Evolutionary conservation across 2,329 filamentous ascomycete genomes (phyloP).

Genomic region (Lizonia empirigonia): DNA sequence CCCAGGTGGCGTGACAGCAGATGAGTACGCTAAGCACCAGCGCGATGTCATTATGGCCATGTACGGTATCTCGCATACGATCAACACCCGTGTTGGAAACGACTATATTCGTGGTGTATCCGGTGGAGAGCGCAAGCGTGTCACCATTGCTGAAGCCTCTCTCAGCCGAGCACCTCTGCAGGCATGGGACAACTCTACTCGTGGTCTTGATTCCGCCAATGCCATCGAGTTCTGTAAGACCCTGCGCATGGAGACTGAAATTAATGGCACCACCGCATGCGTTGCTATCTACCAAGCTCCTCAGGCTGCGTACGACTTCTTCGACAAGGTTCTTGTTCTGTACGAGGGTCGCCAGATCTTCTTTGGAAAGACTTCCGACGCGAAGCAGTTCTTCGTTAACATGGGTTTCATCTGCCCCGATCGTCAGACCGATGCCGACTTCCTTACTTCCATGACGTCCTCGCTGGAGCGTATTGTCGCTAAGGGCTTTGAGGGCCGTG

Average conservation of each 20-base stretch:
- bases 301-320: constrained; percentile 70
- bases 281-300: constrained; percentile 78
- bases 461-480: constrained; percentile 54
- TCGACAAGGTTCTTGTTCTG: constrained; percentile 72
- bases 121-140: constrained; percentile 79
- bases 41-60: constrained; percentile 70
- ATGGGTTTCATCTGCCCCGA: constrained; percentile 75
- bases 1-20: constrained; percentile 62
- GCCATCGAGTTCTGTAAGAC: constrained; percentile 77
- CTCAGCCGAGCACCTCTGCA: constrained; percentile 67
- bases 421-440: constrained; percentile 75
- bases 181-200: constrained; percentile 80
- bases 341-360: constrained; percentile 74
- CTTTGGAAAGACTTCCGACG: constrained; percentile 68
- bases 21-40: constrained; percentile 65
- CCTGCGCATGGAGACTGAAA: constrained; percentile 68
- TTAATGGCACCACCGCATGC: constrained; percentile 68
- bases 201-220: constrained; percentile 76
- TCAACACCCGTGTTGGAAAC: constrained; percentile 75
- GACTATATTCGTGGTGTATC: constrained; percentile 76
- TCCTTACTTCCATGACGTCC: constrained; percentile 74
- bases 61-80: constrained; percentile 74
- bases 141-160: constrained; percentile 80
- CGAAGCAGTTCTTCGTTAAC: constrained; percentile 71
- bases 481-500: constrained; percentile 52